phyloP scores from a whole-genome alignment of 208 protist genomes.

The Acanthamoeba divionensis region DNA sequence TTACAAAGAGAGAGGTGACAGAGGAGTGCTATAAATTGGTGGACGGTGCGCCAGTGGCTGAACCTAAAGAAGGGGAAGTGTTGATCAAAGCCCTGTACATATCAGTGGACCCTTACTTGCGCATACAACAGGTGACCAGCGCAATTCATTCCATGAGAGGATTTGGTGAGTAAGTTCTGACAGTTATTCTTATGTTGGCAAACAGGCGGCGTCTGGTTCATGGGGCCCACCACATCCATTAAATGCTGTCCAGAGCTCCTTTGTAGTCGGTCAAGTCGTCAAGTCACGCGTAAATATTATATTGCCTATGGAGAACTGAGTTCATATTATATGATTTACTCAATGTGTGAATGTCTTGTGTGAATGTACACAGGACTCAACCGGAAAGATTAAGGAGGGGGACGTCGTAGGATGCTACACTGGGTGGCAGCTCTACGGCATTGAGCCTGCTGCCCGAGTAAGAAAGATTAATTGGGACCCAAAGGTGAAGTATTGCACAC shows the following conservation, averaged over 20 bases:
- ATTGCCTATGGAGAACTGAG: no score
- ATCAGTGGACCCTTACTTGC: slow-evolving; percentile 51
- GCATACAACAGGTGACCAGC: slow-evolving; percentile 20
- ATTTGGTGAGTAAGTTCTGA: background rate
- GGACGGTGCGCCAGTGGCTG: background rate
- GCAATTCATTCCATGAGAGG: background rate
- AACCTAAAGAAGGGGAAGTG: slow-evolving; percentile 8
- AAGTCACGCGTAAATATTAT: background rate
- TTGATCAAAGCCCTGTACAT: background rate
- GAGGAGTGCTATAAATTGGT: slow-evolving; percentile 12
- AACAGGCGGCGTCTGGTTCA: background rate
- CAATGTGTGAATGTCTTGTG: no score
- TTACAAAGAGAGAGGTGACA: background rate
- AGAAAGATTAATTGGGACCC: slow-evolving; percentile 26
- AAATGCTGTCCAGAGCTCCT: background rate
- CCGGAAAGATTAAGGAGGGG: slow-evolving; percentile 16
- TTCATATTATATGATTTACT: no score
- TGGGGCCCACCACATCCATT: slow-evolving; percentile 9
- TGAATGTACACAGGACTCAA: no score
- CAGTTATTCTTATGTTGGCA: background rate
- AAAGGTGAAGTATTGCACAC: background rate
- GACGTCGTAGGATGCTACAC: slow-evolving; percentile 12
- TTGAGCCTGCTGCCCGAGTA: background rate
- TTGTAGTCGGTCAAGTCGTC: background rate
- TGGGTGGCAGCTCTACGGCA: background rate